These are phyloP conservation scores for Nakazawaea wyomingensis DNA, from an alignment of 805 yeast genomes.

Conservation along the genomic window DNA sequence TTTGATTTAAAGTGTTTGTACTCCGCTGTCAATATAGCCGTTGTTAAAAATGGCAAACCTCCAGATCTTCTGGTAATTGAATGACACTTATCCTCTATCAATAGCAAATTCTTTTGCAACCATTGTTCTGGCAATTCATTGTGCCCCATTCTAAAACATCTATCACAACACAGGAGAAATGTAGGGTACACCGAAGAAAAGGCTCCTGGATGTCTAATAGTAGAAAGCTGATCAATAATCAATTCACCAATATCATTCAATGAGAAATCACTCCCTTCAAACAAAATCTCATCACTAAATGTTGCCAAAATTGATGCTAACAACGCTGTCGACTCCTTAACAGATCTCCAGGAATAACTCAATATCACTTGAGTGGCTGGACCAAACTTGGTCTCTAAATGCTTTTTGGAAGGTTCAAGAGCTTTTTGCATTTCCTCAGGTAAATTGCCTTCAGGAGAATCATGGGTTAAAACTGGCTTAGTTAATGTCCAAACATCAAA, in stretches of 20 bases:
- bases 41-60: conserved; percentile 76
- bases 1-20: conserved; percentile 14
- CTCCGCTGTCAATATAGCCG: conserved; percentile 64
- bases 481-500: conserved; percentile 38
- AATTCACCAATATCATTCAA: conserved; percentile 44
- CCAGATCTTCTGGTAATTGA: conserved; percentile 87
- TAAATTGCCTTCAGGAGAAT: conserved; percentile 65
- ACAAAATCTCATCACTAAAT: conserved; percentile 22
- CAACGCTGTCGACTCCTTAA: conserved; percentile 67
- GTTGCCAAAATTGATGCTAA: conserved; percentile 39
- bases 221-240: conserved; percentile 60
- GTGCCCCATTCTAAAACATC: conserved; percentile 38
- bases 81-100: conserved; percentile 55
- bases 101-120: conserved; percentile 50
- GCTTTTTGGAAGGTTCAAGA: conserved; percentile 25
- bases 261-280: conserved; percentile 14
- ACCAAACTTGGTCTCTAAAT: conserved; percentile 27
- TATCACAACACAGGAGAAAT: conserved; percentile 57
- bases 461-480: conserved; percentile 51
- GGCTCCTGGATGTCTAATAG: conserved; percentile 87
- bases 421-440: conserved; percentile 40
- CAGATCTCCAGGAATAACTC: conserved; percentile 77
- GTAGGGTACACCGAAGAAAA: conserved; percentile 85
- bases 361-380: conserved; percentile 41
- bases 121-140: conserved; percentile 44